Evolutionary conservation across 1,139 yeast species (phyloP).

Genomic region (Geotrichum fermentans): DNA sequence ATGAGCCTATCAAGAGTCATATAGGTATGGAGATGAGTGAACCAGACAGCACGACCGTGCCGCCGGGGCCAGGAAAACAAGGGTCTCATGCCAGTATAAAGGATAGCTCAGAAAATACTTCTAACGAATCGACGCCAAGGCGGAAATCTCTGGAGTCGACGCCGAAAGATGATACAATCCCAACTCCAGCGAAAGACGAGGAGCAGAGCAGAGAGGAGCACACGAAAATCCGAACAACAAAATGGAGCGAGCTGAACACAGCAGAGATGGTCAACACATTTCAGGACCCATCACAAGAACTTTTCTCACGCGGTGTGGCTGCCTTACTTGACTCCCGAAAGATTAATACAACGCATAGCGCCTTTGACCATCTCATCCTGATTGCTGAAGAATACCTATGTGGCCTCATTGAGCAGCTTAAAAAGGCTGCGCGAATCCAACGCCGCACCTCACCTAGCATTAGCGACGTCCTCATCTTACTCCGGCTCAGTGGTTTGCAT

Average conservation of each 20-base stretch:
- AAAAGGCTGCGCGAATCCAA: constrained; percentile 59
- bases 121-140: no score
- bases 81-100: no score
- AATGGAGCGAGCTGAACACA: constrained; percentile 15
- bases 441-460: constrained; percentile 58
- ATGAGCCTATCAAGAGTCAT: no score
- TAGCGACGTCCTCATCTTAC: constrained; percentile 51
- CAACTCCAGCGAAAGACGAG: no score
- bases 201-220: no score
- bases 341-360: constrained; percentile 23
- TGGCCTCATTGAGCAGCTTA: constrained; percentile 46
- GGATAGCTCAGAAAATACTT: no score
- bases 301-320: constrained; percentile 30
- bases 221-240: no score
- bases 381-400: constrained; percentile 49
- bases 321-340: constrained; percentile 29
- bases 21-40: no score
- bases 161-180: no score
- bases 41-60: no score
- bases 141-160: no score
- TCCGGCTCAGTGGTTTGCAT: constrained; percentile 45
- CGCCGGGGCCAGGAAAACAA: no score
- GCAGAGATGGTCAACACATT: constrained; percentile 7
- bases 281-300: constrained; percentile 22
- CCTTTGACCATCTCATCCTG: constrained; percentile 35